Base-by-base conservation (phyloP, 148 eudicot species). In the Silene uniflora region DNA sequence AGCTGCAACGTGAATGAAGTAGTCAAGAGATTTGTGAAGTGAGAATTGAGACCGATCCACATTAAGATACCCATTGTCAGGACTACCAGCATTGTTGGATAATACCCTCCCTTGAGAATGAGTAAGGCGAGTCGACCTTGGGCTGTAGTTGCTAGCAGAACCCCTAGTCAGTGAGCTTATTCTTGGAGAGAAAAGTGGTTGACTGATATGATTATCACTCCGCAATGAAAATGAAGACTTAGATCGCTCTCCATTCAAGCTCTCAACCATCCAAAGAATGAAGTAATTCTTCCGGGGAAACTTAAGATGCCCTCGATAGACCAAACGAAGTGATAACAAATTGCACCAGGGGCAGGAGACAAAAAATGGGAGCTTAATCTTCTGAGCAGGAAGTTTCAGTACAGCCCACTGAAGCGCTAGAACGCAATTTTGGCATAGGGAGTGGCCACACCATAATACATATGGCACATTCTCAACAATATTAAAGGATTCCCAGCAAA, bases 311-410 rank as follows among this genome's bases (percentile, higher is more conserved):
- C 91, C 96, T 73, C 84, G 80, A 76, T 86, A 86, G 42, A 85
- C 74, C 67, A 86, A 68, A 39, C 96, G 80, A n/a, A 82, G 77
- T 0, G 89, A 81, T 55, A 86, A 61, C 79, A 84, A 79, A 73
- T 84, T 81, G 84, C 96, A 91, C 93, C 96, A 91, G 8, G 96
- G 96, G 61, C 93, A 91, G 71, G 89, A 85, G 83, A 91, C 78
- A 29, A 89, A 85, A 72, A 85, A 82, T 0, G 96, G 96, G 49
- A 89, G 81, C 77, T 78, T 85, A 76, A 91, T 79, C 72, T 83
- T 87, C 72, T 87, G 91, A 11, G 77, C 77, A n/a, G 87, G 83
- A 18, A 91, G 73, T 66, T 83, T 87, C 74, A 89, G 24, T 39
- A 82, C 62, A 67, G 96, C 88, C 76, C 83, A 81, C 21, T 79